phyloP scores from a whole-genome alignment of 352 stramenopile genomes.

The Phytophthora fragariaefolia region DNA sequence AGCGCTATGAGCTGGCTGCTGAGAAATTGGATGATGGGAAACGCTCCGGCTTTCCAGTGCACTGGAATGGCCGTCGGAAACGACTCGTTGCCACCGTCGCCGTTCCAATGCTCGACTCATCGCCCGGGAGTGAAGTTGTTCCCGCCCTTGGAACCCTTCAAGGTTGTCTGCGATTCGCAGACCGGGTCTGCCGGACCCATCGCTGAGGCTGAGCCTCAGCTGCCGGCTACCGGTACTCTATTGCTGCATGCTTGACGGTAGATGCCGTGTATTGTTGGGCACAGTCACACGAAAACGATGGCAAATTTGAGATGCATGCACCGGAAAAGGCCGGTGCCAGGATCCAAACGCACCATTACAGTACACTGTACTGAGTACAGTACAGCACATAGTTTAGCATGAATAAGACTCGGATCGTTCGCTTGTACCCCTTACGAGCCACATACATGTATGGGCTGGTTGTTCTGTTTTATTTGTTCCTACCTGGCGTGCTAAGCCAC shows the following conservation, averaged over 20 bases:
- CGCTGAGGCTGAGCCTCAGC: no score
- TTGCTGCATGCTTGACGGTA: neutral
- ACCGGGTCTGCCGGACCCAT: no score
- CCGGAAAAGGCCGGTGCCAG: neutral
- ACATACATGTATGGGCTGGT: no score
- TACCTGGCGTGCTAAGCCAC: no score
- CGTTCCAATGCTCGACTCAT: conserved; percentile 22
- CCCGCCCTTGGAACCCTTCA: conserved; percentile 32
- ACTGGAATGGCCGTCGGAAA: conserved; percentile 20
- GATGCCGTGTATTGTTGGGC: neutral
- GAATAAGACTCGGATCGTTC: no score
- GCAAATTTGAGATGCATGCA: neutral
- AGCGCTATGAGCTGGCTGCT: conserved; percentile 19
- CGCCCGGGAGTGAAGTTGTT: conserved; percentile 10
- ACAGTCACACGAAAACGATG: neutral
- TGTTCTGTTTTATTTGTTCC: no score
- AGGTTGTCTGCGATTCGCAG: conserved; percentile 20
- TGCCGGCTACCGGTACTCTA: neutral
- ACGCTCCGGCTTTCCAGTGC: conserved; percentile 22
- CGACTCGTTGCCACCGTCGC: neutral
- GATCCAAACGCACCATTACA: no score
- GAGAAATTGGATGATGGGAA: conserved; percentile 19
- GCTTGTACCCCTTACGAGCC: no score
- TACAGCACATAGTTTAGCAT: no score
- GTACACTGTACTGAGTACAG: neutral